Evolutionary conservation across 2,329 filamentous ascomycete species (phyloP).

Genomic region (Neonectria magnoliae): DNA sequence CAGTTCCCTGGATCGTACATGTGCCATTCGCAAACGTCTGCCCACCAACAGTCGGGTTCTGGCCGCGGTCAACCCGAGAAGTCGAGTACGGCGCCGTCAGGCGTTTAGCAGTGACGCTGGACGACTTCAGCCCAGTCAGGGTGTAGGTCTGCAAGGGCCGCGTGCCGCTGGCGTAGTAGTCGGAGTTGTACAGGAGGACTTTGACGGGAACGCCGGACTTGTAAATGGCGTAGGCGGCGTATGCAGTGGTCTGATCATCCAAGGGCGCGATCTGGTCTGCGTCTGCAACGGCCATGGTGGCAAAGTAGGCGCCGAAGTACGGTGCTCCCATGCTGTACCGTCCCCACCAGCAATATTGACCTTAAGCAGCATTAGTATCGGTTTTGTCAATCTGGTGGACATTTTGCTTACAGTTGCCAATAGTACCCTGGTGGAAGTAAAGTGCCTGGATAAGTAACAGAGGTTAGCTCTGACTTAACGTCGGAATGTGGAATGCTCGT

Average conservation of each 20-base stretch:
- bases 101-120: constrained; percentile 53
- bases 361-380: constrained; percentile 24
- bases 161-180: constrained; percentile 49
- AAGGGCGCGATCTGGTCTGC: constrained; percentile 56
- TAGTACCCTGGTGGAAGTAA: constrained; percentile 64
- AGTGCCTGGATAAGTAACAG: constrained; percentile 17
- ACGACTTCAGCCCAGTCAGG: constrained; percentile 52
- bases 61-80: constrained; percentile 29
- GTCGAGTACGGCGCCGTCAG: constrained; percentile 29
- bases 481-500: too few species aligned
- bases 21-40: constrained; percentile 31
- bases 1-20: constrained; percentile 26
- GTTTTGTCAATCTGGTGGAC: not conserved
- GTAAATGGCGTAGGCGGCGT: constrained; percentile 60
- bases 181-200: constrained; percentile 58
- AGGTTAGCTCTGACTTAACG: not conserved
- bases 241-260: constrained; percentile 53
- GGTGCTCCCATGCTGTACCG: constrained; percentile 60
- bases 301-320: constrained; percentile 61
- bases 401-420: constrained; percentile 57
- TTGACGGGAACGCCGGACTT: constrained; percentile 48
- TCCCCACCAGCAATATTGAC: constrained; percentile 59
- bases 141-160: constrained; percentile 52
- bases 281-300: constrained; percentile 56
- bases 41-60: constrained; percentile 29